phyloP scores from a whole-genome alignment of 108 stramenopile genomes.

The Cyclotella sp. region DNA sequence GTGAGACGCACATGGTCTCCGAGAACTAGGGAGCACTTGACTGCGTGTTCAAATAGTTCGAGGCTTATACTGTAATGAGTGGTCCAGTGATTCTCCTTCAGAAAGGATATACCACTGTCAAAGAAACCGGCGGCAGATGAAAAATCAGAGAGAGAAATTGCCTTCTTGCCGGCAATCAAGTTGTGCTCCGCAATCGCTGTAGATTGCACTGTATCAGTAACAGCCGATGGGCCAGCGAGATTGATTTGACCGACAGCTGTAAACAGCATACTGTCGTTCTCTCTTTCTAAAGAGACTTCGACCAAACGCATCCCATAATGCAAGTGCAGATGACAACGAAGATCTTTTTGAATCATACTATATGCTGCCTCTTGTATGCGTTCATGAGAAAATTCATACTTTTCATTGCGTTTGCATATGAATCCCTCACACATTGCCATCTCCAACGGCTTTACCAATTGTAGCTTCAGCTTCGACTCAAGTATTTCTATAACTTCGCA shows the following conservation, averaged over 20 bases:
- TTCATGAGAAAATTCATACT: constrained; percentile 24
- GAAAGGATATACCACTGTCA: constrained; percentile 21
- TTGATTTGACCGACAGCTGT: constrained; percentile 24
- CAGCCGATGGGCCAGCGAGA: constrained; percentile 6
- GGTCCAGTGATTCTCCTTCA: constrained; percentile 18
- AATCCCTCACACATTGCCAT: constrained; percentile 17
- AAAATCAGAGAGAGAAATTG: constrained; percentile 30
- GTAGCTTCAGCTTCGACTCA: constrained; percentile 4
- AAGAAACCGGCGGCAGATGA: constrained; percentile 10
- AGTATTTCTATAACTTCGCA: constrained; percentile 7
- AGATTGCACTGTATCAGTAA: constrained; percentile 6
- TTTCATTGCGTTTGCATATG: constrained; percentile 8
- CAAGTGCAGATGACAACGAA: constrained; percentile 5
- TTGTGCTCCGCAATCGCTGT: constrained; percentile 7
- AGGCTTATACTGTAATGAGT: constrained; percentile 24
- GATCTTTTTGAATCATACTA: constrained; percentile 11
- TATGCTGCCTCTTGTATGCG: constrained; percentile 36
- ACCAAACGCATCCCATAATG: constrained; percentile 7
- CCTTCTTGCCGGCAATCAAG: constrained; percentile 24
- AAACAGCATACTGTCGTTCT: constrained; percentile 10
- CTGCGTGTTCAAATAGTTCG: constrained; percentile 23
- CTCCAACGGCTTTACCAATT: background rate
- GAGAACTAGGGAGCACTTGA: constrained; percentile 10
- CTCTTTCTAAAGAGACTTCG: background rate
- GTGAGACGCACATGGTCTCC: constrained; percentile 5